Conservation (phyloP, 2,329 filamentous ascomycete genomes). For the Penicillium janthinellum region DNA sequence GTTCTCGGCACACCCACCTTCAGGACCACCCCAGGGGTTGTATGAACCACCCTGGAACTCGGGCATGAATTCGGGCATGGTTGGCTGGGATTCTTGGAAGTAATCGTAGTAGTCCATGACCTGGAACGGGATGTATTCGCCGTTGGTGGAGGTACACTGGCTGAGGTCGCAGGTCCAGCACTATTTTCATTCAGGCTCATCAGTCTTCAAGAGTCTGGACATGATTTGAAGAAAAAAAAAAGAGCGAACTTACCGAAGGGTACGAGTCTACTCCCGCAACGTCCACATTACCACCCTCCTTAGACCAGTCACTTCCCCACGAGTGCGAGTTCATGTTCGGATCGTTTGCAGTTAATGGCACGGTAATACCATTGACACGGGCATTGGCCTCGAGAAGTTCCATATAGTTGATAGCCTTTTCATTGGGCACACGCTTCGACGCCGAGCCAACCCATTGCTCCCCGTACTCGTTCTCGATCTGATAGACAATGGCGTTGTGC, state of each 20-base stretch:
- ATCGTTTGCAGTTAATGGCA: conserved; percentile 62
- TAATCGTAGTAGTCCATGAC: conserved; percentile 52
- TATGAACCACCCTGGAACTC: conserved; percentile 64
- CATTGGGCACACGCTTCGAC: conserved; percentile 50
- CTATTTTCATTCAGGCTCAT: conserved; percentile 30
- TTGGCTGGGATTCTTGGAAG: conserved; percentile 48
- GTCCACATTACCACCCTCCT: conserved; percentile 51
- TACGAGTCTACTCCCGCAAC: conserved; percentile 35
- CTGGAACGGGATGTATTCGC: conserved; percentile 59
- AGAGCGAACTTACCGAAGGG: conserved; percentile 54
- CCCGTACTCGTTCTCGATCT: conserved; percentile 42
- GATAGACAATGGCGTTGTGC: conserved; percentile 32
- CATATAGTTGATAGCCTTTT: conserved; percentile 44
- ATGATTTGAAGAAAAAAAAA: no score
- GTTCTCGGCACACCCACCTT: conserved; percentile 56
- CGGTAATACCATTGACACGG: conserved; percentile 58
- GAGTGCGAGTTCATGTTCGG: conserved; percentile 61
- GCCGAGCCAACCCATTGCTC: conserved; percentile 40
- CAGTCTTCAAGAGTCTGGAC: conserved; percentile 47
- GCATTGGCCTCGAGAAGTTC: conserved; percentile 57
- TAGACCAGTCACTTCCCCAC: conserved; percentile 63
- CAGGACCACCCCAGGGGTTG: conserved; percentile 63
- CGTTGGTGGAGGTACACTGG: conserved; percentile 63
- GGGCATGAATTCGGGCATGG: conserved; percentile 55
- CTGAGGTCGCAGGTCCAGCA: conserved; percentile 67